These are phyloP conservation scores for Alternaria atra DNA, from an alignment of 2,329 filamentous ascomycete species.

Conservation along the genomic window DNA sequence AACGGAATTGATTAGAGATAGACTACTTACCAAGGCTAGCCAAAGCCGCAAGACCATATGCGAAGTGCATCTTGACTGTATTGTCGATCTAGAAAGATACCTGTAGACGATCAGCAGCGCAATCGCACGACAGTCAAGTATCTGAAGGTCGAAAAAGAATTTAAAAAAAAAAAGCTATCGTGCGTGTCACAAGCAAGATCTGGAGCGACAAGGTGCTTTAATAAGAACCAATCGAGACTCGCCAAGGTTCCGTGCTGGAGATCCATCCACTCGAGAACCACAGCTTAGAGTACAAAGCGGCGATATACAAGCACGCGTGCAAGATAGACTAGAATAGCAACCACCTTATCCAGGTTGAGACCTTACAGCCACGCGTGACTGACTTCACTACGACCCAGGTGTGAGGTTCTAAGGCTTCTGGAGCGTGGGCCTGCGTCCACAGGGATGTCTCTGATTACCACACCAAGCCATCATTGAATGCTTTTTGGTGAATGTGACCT, in stretches of 20 bases:
- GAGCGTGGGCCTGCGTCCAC: slow-evolving; percentile 14
- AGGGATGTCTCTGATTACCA: slow-evolving; percentile 31
- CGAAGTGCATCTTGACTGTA: slow-evolving; percentile 32
- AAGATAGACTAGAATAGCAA: slow-evolving; percentile 36
- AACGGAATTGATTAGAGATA: background rate
- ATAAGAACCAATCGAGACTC: slow-evolving; percentile 27
- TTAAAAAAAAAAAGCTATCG: background rate
- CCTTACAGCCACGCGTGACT: slow-evolving; percentile 37
- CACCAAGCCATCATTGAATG: slow-evolving; percentile 19
- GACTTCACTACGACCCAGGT: slow-evolving; percentile 31
- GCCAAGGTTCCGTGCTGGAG: slow-evolving; percentile 37
- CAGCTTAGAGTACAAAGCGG: slow-evolving; percentile 24
- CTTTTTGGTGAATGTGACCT: slow-evolving; percentile 17
- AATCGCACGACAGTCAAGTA: background rate
- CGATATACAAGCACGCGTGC: slow-evolving; percentile 37
- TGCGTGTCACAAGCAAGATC: slow-evolving; percentile 18
- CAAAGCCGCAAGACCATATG: slow-evolving; percentile 28
- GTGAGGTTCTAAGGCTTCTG: slow-evolving; percentile 22
- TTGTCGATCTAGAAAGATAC: background rate
- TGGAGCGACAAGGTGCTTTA: slow-evolving; percentile 31
- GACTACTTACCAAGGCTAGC: slow-evolving; percentile 29
- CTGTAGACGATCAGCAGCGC: background rate
- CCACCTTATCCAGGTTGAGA: slow-evolving; percentile 23
- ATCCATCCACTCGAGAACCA: slow-evolving; percentile 34
- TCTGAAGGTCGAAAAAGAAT: no score